Percentiles rank a stretch among this genome's conserved stretches.
phyloP scores from a whole-genome alignment of 2,329 filamentous ascomycete genomes.

The Sordariomycetes sp. region DNA sequence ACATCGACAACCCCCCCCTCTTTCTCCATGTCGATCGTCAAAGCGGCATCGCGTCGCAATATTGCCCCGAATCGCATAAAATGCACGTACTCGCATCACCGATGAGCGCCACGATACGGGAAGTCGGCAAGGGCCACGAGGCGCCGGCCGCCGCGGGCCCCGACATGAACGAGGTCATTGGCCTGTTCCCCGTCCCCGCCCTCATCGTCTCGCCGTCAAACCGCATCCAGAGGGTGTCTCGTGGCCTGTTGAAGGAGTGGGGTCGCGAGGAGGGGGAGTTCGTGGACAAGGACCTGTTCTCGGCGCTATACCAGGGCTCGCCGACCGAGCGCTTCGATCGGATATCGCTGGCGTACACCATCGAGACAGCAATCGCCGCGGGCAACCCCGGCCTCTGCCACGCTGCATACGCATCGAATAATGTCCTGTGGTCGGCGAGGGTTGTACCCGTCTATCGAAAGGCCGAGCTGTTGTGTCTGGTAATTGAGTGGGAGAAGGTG shows the following conservation, averaged over 20 bases:
- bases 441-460: conserved; percentile 16
- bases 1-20: no score
- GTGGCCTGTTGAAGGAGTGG: conserved; percentile 15
- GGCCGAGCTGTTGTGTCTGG: conserved; percentile 14
- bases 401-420: conserved; percentile 7
- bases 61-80: not conserved
- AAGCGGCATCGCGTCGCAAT: no score
- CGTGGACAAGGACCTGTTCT: conserved; percentile 14
- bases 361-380: conserved; percentile 15
- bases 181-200: conserved; percentile 16
- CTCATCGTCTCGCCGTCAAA: conserved; percentile 16
- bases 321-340: conserved; percentile 13
- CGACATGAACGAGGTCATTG: conserved; percentile 13
- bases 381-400: conserved; percentile 13
- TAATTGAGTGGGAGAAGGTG: conserved; percentile 18
- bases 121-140: not conserved
- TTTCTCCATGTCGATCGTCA: no score
- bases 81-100: not conserved
- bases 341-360: conserved; percentile 12
- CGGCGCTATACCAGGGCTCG: conserved; percentile 13
- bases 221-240: conserved; percentile 15
- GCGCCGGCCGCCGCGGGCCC: not conserved
- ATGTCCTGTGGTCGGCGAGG: conserved; percentile 15
- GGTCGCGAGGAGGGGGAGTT: conserved; percentile 11
- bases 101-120: not conserved